Percentiles rank a stretch among this genome's conserved stretches.
Evolutionary conservation across 306 rosid species (phyloP).

Genomic region (Trifolium fragiferum): DNA sequence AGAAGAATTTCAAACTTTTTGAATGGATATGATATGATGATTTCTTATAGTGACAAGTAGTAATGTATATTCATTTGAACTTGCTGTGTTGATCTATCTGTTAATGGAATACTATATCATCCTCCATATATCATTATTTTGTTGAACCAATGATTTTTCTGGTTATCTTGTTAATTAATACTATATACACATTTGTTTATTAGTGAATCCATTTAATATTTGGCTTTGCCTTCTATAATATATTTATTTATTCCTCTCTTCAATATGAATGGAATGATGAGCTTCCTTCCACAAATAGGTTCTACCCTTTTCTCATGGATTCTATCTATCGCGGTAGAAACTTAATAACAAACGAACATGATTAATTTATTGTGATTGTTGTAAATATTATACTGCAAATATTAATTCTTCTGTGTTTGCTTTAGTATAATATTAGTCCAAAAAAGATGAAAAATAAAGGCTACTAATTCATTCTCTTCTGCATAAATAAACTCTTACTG

Average conservation of each 20-base stretch:
- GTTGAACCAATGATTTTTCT: background rate
- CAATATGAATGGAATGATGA: too few relatives aligned
- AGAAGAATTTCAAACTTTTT: conserved; percentile 34
- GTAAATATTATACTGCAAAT: too few relatives aligned
- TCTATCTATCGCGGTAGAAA: too few relatives aligned
- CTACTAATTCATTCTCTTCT: too few relatives aligned
- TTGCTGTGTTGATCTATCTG: conserved; percentile 34
- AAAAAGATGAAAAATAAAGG: too few relatives aligned
- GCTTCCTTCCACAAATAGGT: too few relatives aligned
- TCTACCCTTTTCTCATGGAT: too few relatives aligned
- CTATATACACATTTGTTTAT: background rate
- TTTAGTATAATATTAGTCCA: too few relatives aligned
- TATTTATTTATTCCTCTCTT: background rate
- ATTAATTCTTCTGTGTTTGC: too few relatives aligned
- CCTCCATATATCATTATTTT: conserved; percentile 17
- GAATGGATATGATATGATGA: conserved; percentile 39
- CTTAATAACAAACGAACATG: too few relatives aligned
- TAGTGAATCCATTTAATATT: conserved; percentile 1
- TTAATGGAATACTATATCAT: conserved; percentile 27
- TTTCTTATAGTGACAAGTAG: conserved; percentile 41
- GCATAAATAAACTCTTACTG: too few relatives aligned
- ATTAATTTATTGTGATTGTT: too few relatives aligned
- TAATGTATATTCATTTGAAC: conserved; percentile 40
- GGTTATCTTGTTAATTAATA: background rate
- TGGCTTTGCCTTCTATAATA: background rate